Base-by-base conservation (phyloP, 2,329 filamentous ascomycete genomes). In the Pyricularia grisea region DNA sequence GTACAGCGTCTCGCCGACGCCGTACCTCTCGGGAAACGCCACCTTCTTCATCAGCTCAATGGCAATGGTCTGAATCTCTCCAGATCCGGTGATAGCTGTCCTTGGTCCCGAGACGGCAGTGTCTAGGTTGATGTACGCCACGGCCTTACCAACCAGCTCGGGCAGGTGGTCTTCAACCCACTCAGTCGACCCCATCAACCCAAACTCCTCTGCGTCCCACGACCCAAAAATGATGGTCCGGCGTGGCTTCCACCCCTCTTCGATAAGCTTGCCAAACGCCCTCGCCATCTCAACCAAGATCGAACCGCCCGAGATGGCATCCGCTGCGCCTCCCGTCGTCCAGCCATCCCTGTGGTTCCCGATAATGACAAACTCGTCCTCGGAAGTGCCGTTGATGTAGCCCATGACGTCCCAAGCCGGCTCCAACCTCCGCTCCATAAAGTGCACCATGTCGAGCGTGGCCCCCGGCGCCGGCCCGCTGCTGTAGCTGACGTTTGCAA, bases 321-420 rank as follows among this genome's bases (percentile, higher is more conserved):
- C 71, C 72, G 23, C 60, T 2, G 23, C 28, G 17, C 92, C 92
- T 20, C 92, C 92, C 64, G 90, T 86, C 76, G 93, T 89, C 92
- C 92, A 94, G 0, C 92, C 90, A 77, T 95, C 92, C 31, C 92
- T 85, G 74, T 95, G 92, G 73, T 94, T 94, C 4, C 92, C 92
- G 68, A 94, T 81, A 11, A 95, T 82, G 42, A 95, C 82, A 0
- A 93, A 91, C 74, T 94, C 91, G 70, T 94, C 90, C 0, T 85
- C 78, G 64, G 92, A 85, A 0, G 88, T 89, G 10, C 92, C 92
- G 72, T 94, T 94, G 75, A 96, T 91, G 31, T 91, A 82, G 27
- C 91, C 92, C 72, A 96, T 92, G 0, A 92, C 88, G 72, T 96
- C 89, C 87, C 91, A 93, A 55, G 93, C 81, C 0, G 89, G 88